These are phyloP conservation scores for Sclerotinia borealis DNA, from an alignment of 2,329 filamentous ascomycete genomes.

Conservation along the genomic window DNA sequence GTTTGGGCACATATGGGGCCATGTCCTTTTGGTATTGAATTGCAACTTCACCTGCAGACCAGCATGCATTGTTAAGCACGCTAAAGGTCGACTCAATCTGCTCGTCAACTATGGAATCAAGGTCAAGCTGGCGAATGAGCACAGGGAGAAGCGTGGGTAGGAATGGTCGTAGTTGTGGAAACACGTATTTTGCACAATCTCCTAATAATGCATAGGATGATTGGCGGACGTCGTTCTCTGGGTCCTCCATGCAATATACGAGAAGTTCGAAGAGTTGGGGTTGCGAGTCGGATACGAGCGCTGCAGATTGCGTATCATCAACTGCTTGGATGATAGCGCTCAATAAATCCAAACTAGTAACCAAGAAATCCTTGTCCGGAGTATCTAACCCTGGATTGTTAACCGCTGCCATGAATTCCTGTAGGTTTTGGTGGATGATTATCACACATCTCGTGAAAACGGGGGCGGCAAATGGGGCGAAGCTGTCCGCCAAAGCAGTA, in stretches of 20 bases:
- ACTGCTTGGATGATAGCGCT: conserved; percentile 92
- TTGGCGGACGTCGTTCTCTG: conserved; percentile 86
- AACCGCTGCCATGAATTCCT: conserved; percentile 67
- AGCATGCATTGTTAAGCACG: conserved; percentile 97
- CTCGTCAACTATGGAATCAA: conserved; percentile 70
- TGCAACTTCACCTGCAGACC: conserved; percentile 90
- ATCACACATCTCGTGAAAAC: conserved; percentile 85
- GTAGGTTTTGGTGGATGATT: conserved; percentile 86
- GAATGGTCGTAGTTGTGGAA: conserved; percentile 69
- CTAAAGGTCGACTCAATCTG: conserved; percentile 81
- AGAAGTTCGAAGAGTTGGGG: conserved; percentile 87
- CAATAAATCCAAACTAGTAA: conserved; percentile 88
- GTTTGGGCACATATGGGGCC: conserved; percentile 67
- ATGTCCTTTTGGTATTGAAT: conserved; percentile 71
- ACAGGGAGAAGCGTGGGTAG: conserved; percentile 71
- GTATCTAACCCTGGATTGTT: conserved; percentile 63
- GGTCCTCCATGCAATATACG: conserved; percentile 86
- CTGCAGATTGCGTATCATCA: conserved; percentile 63
- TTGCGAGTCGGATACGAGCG: conserved; percentile 68
- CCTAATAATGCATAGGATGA: conserved; percentile 93
- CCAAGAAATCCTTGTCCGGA: conserved; percentile 94
- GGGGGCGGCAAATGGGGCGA: conserved; percentile 76
- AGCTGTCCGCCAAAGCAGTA: conserved; percentile 73
- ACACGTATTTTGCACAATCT: conserved; percentile 91
- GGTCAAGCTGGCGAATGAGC: conserved; percentile 80